phyloP scores from a whole-genome alignment of 345 rosid genomes.

The Anacardium occidentale region DNA sequence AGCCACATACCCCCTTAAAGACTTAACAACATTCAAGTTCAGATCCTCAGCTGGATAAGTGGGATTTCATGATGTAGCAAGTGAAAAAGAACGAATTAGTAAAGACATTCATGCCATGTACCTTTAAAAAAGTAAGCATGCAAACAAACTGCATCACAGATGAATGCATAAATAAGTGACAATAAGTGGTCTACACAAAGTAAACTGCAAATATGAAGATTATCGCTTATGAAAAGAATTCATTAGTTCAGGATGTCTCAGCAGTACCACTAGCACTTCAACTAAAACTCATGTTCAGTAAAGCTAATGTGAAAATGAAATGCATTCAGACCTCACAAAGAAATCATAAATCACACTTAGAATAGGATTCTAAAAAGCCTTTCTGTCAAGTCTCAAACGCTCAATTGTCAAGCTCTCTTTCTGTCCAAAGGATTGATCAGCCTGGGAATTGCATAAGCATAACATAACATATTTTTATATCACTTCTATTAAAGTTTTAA shows the following conservation, averaged over 20 bases:
- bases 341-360: constrained; percentile 18
- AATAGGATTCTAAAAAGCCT: constrained; percentile 35
- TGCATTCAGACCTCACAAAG: constrained; percentile 2
- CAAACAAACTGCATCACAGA: neutral
- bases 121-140: neutral
- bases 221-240: too few species aligned
- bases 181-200: neutral
- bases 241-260: too few species aligned
- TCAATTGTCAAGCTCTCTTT: constrained; percentile 81
- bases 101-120: neutral
- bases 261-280: too few species aligned
- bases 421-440: constrained; percentile 91
- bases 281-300: neutral
- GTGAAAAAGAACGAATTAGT: neutral
- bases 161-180: neutral
- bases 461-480: constrained; percentile 21
- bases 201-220: neutral
- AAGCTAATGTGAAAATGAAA: neutral
- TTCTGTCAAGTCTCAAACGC: constrained; percentile 97
- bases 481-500: constrained; percentile 11
- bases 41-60: constrained; percentile 78
- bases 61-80: constrained; percentile 8
- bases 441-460: constrained; percentile 51
- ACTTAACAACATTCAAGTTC: constrained; percentile 70
- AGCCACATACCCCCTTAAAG: constrained; percentile 67